Evolutionary conservation across 208 protist genomes (phyloP), one percentile per base, ranked within the genome.

Genomic region (Trypanosoma theileri): DNA sequence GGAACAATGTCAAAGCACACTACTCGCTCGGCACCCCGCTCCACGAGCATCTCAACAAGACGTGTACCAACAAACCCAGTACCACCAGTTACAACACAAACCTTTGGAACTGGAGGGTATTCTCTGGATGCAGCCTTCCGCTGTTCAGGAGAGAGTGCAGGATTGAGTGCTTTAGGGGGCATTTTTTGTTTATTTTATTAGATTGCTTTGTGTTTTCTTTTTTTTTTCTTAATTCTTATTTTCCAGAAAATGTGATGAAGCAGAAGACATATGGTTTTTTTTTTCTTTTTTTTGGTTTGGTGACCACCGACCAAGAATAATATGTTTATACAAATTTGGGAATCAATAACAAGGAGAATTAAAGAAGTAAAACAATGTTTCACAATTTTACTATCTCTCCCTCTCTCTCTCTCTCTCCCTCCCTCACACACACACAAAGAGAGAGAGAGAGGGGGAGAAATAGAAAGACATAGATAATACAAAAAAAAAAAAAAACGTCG

Each of bases 41-140:
- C 97, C 0, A 98, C 80, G 6, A 98, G 86, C 97, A 98, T 98
- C 71, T 98, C 95, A 3, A 97, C 93, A 45, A 98, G 71, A 17
- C 97, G 94, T 10, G 86, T 92, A 9, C 97, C 97, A 0, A 98
- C 96, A 77, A 98, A 98, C n/a, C 95, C 97, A 17, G 88, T 97
- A 19, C 95, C 94, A 14, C 97, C 95, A 4, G 97, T 98, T 11
- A 98, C 94, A 42, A 95, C 88, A 68, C 92, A 98, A 13, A 62
- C 62, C 28, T 90, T 91, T n/a, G 92, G 92, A 13, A 97, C 92
- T 14, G 77, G 62, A 13, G 83, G 84, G 55, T 95, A 94, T 12
- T 62, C 64, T 11, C 67, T 60, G 17, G 19, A 56, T 8, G 88
- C 84, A 10, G 92, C 84, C 46, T 71, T 79, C 50, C 59, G 64